Evolutionary conservation across 1,284 basidiomycete genomes (phyloP).

Genomic region (Ustilago tritici): DNA sequence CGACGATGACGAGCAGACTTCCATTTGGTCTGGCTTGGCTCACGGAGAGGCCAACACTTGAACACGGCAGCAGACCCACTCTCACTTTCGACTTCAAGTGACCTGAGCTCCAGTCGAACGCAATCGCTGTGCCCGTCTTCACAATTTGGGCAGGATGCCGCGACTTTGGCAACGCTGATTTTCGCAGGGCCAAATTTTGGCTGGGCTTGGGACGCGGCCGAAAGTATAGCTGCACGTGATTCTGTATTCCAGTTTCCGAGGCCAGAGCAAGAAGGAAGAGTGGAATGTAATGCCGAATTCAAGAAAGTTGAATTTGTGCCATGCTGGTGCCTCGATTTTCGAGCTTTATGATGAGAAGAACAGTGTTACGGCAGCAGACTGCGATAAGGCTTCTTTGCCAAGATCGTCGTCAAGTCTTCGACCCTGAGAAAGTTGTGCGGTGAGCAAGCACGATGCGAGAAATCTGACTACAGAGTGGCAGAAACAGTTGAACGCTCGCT

Average conservation of each 20-base stretch:
- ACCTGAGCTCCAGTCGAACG: too few species aligned
- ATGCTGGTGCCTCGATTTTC: conserved; percentile 11
- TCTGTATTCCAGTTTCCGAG: background rate
- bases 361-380: conserved; percentile 7
- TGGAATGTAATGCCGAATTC: background rate
- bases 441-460: background rate
- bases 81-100: background rate
- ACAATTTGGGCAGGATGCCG: too few species aligned
- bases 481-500: background rate
- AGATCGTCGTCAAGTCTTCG: too few species aligned
- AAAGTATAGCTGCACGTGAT: too few species aligned
- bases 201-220: too few species aligned
- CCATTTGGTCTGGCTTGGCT: conserved; percentile 11
- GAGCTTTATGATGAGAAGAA: background rate
- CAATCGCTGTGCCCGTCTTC: too few species aligned
- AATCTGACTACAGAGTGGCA: background rate
- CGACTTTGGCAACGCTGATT: too few species aligned
- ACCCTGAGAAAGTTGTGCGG: background rate
- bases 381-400: background rate
- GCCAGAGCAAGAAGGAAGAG: too few species aligned
- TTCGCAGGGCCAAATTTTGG: too few species aligned
- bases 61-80: background rate
- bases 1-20: conserved; percentile 28
- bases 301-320: conserved; percentile 12
- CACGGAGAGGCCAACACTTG: background rate